Evolutionary conservation across 257 asterid species (phyloP).

Genomic region (Mentha longifolia): DNA sequence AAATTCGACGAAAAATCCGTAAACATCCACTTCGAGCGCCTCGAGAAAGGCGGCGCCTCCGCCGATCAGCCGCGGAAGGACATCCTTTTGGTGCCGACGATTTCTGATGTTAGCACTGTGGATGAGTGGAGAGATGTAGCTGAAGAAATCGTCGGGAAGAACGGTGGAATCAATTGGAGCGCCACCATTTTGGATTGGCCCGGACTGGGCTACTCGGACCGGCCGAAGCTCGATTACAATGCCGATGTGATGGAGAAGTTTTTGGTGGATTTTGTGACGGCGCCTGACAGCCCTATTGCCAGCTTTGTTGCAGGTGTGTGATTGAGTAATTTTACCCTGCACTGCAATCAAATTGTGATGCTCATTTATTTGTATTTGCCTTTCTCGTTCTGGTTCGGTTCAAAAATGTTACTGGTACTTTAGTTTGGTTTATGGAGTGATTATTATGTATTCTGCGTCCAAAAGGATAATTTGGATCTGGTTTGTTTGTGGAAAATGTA

Average conservation of each 20-base stretch:
- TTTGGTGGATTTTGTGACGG: constrained; percentile 71
- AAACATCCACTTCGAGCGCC: constrained; percentile 70
- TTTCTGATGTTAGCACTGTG: constrained; percentile 95
- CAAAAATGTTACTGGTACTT: background rate
- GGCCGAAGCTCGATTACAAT: constrained; percentile 83
- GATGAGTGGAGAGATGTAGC: constrained; percentile 96
- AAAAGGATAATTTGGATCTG: constrained; percentile 1
- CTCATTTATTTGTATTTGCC: background rate
- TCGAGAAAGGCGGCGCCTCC: constrained; percentile 43
- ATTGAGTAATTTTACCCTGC: background rate
- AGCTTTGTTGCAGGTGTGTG: constrained; percentile 52
- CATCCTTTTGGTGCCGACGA: constrained; percentile 82
- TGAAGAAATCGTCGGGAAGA: constrained; percentile 61
- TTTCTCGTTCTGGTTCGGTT: constrained; percentile 11
- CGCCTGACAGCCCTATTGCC: constrained; percentile 68
- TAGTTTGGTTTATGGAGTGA: background rate
- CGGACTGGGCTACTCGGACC: constrained; percentile 86
- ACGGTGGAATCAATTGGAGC: constrained; percentile 52
- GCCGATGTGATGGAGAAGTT: constrained; percentile 91
- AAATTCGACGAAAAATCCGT: constrained; percentile 65
- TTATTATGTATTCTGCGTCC: background rate
- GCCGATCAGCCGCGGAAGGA: constrained; percentile 52
- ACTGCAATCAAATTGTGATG: constrained; percentile 5
- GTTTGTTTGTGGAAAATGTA: background rate
- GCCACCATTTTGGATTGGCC: constrained; percentile 98